Evolutionary conservation across 345 rosid species (phyloP).

Genomic region (Raphanus sativus): DNA sequence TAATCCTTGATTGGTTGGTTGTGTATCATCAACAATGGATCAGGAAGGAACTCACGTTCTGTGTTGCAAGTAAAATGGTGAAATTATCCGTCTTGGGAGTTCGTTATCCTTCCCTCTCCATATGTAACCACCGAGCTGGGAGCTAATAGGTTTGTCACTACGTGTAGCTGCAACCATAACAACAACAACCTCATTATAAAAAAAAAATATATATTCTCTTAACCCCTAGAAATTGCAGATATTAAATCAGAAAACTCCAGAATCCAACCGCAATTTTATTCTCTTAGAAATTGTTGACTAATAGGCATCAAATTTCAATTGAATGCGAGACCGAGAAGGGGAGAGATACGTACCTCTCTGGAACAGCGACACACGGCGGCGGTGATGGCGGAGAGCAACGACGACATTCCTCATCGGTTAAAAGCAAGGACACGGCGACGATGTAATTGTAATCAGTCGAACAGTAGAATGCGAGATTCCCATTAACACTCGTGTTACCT

Average conservation of each 20-base stretch:
- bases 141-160: constrained; percentile 26
- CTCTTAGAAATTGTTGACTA: not conserved
- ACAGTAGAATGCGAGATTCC: not conserved
- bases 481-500: constrained; percentile 6
- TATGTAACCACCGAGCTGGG: constrained; percentile 24
- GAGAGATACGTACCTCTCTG: constrained; percentile 35
- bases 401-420: constrained; percentile 68
- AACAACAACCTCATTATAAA: constrained; percentile 2
- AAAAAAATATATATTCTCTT: no score
- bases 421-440: constrained; percentile 22
- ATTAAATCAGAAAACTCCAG: no score
- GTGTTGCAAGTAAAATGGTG: constrained; percentile 37
- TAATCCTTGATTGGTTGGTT: not conserved
- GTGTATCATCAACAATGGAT: not conserved
- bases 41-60: constrained; percentile 46
- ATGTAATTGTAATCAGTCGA: constrained; percentile 17
- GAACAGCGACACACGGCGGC: constrained; percentile 47
- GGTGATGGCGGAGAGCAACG: constrained; percentile 51
- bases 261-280: not conserved
- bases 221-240: no score
- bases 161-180: constrained; percentile 39
- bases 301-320: not conserved
- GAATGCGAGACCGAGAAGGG: not conserved
- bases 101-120: constrained; percentile 22
- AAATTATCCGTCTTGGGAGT: constrained; percentile 29